Evolutionary conservation across 2,329 filamentous ascomycete genomes (phyloP).

Genomic region (Lachnellula willkommii): DNA sequence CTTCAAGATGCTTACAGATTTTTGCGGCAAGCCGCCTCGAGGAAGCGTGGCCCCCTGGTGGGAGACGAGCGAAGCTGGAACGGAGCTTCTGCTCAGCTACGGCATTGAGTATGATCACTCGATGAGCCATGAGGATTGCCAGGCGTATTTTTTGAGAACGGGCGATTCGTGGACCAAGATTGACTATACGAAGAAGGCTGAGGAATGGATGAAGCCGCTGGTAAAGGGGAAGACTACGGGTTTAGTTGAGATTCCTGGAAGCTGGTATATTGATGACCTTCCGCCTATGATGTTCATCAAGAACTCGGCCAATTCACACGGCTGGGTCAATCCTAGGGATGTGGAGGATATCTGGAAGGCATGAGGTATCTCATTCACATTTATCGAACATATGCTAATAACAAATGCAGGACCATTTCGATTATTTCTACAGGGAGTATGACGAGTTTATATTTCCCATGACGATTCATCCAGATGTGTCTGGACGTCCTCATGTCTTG

Average conservation of each 20-base stretch:
- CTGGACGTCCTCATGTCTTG: slow-evolving; percentile 64
- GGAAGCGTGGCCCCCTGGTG: slow-evolving; percentile 72
- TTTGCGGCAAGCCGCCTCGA: slow-evolving; percentile 65
- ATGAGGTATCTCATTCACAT: slow-evolving; percentile 5
- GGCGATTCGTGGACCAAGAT: slow-evolving; percentile 65
- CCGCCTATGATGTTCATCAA: slow-evolving; percentile 72
- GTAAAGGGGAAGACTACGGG: slow-evolving; percentile 55
- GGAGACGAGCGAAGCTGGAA: slow-evolving; percentile 65
- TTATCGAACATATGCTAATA: not conserved
- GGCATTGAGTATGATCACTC: slow-evolving; percentile 66
- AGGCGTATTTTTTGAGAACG: slow-evolving; percentile 58
- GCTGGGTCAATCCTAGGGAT: slow-evolving; percentile 48
- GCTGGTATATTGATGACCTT: slow-evolving; percentile 56
- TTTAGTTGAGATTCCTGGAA: slow-evolving; percentile 60
- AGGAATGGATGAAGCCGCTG: slow-evolving; percentile 63
- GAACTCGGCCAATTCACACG: slow-evolving; percentile 58
- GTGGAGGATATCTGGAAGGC: slow-evolving; percentile 61
- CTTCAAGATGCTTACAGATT: slow-evolving; percentile 63
- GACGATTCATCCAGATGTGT: slow-evolving; percentile 71
- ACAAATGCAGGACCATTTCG: slow-evolving; percentile 49
- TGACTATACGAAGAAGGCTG: slow-evolving; percentile 57
- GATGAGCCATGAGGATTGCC: slow-evolving; percentile 61
- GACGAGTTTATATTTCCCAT: slow-evolving; percentile 74
- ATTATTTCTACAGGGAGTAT: slow-evolving; percentile 72
- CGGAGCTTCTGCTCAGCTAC: slow-evolving; percentile 58